phyloP scores from a whole-genome alignment of 306 rosid genomes.

The Boehmeria nivea region DNA sequence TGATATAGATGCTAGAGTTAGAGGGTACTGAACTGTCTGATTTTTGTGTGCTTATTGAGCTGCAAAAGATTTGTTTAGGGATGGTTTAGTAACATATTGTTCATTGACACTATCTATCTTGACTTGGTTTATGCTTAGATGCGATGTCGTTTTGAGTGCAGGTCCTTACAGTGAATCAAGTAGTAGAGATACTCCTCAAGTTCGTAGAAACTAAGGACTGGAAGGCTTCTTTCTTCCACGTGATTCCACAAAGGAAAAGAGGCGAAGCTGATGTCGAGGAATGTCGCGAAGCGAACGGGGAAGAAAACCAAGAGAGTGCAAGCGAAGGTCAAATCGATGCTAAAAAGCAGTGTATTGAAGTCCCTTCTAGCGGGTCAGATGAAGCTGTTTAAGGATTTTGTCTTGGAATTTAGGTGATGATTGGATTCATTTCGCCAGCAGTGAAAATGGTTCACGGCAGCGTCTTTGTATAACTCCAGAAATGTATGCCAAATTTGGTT shows the following conservation, averaged over 20 bases:
- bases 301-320: slow-evolving; percentile 28
- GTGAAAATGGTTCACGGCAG: too few relatives aligned
- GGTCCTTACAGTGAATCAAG: slow-evolving; percentile 98
- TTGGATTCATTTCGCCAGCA: not conserved
- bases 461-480: too few relatives aligned
- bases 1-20: too few relatives aligned
- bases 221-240: slow-evolving; percentile 71
- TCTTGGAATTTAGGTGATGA: not conserved
- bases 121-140: not conserved
- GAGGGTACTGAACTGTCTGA: too few relatives aligned
- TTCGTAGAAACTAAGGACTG: slow-evolving; percentile 76
- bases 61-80: too few relatives aligned
- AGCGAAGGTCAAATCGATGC: slow-evolving; percentile 7
- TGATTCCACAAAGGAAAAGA: slow-evolving; percentile 84
- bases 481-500: too few relatives aligned
- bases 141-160: slow-evolving; percentile 28
- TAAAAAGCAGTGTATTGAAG: slow-evolving; percentile 27
- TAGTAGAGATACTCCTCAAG: slow-evolving; percentile 53
- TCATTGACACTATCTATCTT: not conserved
- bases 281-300: slow-evolving; percentile 26
- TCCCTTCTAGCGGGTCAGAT: slow-evolving; percentile 15
- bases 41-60: too few relatives aligned
- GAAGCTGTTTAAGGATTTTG: slow-evolving; percentile 1
- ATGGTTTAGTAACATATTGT: too few relatives aligned
- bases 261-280: slow-evolving; percentile 38